phyloP scores from a whole-genome alignment of 2,329 filamentous ascomycete species.

The Verticillium klebahnii region DNA sequence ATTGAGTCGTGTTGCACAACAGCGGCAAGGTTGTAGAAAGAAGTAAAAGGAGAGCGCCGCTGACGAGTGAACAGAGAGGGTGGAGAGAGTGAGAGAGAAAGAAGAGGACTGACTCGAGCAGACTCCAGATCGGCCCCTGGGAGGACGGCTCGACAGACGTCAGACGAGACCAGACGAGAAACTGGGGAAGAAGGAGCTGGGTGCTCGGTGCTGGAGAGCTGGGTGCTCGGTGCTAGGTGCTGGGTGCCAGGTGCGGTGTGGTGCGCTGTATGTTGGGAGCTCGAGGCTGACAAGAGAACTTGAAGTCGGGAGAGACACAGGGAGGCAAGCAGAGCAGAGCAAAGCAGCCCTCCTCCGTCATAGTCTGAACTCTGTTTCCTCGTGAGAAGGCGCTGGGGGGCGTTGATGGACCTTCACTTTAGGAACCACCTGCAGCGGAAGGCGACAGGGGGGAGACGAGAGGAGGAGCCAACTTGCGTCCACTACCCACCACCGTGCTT shows the following conservation, averaged over 20 bases:
- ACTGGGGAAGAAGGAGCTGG: neutral
- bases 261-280: too few relatives aligned
- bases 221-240: too few relatives aligned
- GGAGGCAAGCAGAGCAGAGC: neutral
- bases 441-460: neutral
- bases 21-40: neutral
- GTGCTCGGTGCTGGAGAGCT: too few relatives aligned
- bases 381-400: constrained; percentile 5
- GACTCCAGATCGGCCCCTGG: neutral
- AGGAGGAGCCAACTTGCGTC: neutral
- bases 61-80: neutral
- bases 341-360: constrained; percentile 7
- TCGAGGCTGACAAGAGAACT: neutral
- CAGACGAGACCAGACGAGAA: neutral
- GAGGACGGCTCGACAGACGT: neutral
- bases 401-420: neutral
- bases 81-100: neutral
- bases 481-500: neutral
- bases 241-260: too few relatives aligned
- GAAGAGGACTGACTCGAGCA: neutral
- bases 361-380: constrained; percentile 15
- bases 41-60: neutral
- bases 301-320: neutral
- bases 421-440: neutral
- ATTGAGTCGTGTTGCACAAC: neutral